A percentile compares a stretch with the other conserved stretches of the same genome.
Evolutionary conservation across 192 early-diverging fungal genomes (phyloP).

Genomic region (Funneliformis mosseae): DNA sequence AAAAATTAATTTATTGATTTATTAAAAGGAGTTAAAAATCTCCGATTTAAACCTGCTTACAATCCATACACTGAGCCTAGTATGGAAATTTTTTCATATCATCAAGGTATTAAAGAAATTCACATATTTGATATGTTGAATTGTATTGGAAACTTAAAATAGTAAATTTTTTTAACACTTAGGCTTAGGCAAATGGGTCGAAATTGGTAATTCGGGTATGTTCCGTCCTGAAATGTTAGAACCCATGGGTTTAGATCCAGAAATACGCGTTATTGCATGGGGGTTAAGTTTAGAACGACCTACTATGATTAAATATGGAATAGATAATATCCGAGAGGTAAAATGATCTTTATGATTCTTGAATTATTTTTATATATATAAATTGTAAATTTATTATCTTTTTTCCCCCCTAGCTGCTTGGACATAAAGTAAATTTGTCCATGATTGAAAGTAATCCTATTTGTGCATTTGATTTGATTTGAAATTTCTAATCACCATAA

Average conservation of each 20-base stretch:
- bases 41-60: slow-evolving; percentile 99
- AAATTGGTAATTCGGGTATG: slow-evolving; percentile 99
- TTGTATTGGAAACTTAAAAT: slow-evolving; percentile 11
- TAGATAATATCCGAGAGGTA: slow-evolving; percentile 90
- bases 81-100: slow-evolving; percentile 99
- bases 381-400: neutral
- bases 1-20: neutral
- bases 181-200: slow-evolving; percentile 86
- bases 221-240: slow-evolving; percentile 99
- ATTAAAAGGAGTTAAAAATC: slow-evolving; percentile 58
- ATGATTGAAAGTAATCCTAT: slow-evolving; percentile 90
- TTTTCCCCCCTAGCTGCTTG: slow-evolving; percentile 67
- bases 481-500: neutral
- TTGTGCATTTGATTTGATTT: slow-evolving; percentile 49
- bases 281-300: slow-evolving; percentile 96
- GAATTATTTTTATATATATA: neutral
- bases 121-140: neutral
- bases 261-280: slow-evolving; percentile 97
- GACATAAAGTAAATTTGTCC: slow-evolving; percentile 90
- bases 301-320: slow-evolving; percentile 97
- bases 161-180: neutral
- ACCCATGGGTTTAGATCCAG: slow-evolving; percentile 91
- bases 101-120: slow-evolving; percentile 55
- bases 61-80: slow-evolving; percentile 99
- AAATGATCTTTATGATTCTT: slow-evolving; percentile 3